Evolutionary conservation across 805 yeast genomes (phyloP), one percentile per base, ranked within the genome.

Genomic region (Candida adriatica): DNA sequence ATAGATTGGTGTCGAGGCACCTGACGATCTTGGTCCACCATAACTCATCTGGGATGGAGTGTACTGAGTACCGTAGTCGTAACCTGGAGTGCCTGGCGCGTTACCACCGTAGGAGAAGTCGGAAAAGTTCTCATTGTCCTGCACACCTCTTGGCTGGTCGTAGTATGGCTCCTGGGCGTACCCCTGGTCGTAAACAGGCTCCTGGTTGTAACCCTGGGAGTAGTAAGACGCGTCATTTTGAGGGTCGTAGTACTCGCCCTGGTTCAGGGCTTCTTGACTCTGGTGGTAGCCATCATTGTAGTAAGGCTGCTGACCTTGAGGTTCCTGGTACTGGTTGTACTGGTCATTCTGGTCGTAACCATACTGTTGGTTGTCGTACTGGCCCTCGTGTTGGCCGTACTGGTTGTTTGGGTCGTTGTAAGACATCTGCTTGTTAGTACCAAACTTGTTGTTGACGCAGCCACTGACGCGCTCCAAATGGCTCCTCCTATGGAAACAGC

Each of bases 1-100:
- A 54, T 83, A 83, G 46, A 85, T 75, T 14, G 98, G 97, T 25
- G 98, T 92, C 2, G 95, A 85, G 26, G 95, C 85, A 40, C 96
- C 96, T 9, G 94, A 79, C 1, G 92, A 81, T 52, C 92, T 74
- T 53, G 81, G 81, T 25, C 79, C 88, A 43, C 83, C 92, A 52
- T 80, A 87, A 51, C 85, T 75, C 79, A 81, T 75, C 58, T 83
- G 92, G 5, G 95, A 84, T 16, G 94, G 88, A 27, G 92, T 79
- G 55, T 79, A 78, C 47, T 77, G 84, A 22, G 81, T 73, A 20
- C 66, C 62, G 46, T 71, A 74, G 53, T 76, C 83, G 50, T 76
- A 78, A 24, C 77, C 76, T 7, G 83, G 77, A 34, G 80, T 73
- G 30, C 84, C 86, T 18, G 79, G 73, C 26, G 66, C 35, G 21